Evolutionary conservation across 1,139 yeast genomes (phyloP).

Genomic region (Candida anutae): DNA sequence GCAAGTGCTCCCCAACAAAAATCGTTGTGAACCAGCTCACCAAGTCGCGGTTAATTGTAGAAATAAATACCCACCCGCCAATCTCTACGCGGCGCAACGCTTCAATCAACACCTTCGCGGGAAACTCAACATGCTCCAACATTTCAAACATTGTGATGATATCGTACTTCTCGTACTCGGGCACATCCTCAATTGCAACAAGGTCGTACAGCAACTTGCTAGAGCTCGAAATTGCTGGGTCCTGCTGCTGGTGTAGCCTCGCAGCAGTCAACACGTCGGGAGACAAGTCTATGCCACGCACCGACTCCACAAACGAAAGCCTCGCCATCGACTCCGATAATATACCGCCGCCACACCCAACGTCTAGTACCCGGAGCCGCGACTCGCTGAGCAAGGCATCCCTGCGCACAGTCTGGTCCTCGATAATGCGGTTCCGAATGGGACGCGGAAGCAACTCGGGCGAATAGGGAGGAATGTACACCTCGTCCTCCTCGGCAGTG

Average conservation of each 20-base stretch:
- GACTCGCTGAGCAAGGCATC: slow-evolving; percentile 26
- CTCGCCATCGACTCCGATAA: slow-evolving; percentile 83
- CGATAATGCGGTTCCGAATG: slow-evolving; percentile 38
- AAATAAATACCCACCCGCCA: slow-evolving; percentile 80
- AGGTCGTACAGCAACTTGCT: slow-evolving; percentile 52
- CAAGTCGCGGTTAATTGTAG: slow-evolving; percentile 86
- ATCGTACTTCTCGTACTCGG: slow-evolving; percentile 47
- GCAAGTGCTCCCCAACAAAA: slow-evolving; percentile 75
- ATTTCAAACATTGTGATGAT: slow-evolving; percentile 88
- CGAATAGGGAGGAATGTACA: slow-evolving; percentile 75
- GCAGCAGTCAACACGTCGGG: slow-evolving; percentile 80
- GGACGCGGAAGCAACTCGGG: slow-evolving; percentile 54
- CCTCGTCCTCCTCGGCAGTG: slow-evolving; percentile 34
- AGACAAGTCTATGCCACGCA: slow-evolving; percentile 81
- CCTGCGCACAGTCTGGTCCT: slow-evolving; percentile 40
- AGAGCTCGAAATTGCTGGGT: slow-evolving; percentile 43
- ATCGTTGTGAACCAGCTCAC: slow-evolving; percentile 94
- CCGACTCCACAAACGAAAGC: slow-evolving; percentile 51
- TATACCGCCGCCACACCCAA: slow-evolving; percentile 98
- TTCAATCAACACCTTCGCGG: slow-evolving; percentile 59
- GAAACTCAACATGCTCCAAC: slow-evolving; percentile 88
- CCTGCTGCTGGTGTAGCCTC: slow-evolving; percentile 52
- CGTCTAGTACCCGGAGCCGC: slow-evolving; percentile 58
- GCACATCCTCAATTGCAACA: slow-evolving; percentile 53
- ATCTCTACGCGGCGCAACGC: slow-evolving; percentile 64